Percentiles rank a stretch among this genome's conserved stretches.
Conservation (phyloP, 306 rosid species). For the Alnus glutinosa region DNA sequence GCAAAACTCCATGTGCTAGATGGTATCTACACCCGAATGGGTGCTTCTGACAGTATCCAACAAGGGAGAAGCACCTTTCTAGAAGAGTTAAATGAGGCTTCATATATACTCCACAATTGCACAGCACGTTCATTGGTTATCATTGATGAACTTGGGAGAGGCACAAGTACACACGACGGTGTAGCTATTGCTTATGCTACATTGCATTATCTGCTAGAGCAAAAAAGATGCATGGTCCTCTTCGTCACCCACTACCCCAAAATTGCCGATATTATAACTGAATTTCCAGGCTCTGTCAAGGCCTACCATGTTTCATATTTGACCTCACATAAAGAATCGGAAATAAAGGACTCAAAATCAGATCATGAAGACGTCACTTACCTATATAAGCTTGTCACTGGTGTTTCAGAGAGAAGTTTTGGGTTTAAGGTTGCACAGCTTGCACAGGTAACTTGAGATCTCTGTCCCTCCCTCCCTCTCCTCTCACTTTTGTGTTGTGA, state of each 20-base stretch:
- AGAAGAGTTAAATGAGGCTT: conserved; percentile 85
- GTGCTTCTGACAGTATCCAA: conserved; percentile 95
- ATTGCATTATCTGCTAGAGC: conserved; percentile 67
- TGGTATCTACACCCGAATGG: conserved; percentile 90
- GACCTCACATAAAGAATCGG: conserved; percentile 47
- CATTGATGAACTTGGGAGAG: conserved; percentile 97
- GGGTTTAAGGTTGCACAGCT: conserved; percentile 95
- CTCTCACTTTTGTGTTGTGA: neutral
- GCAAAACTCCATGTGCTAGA: conserved; percentile 81
- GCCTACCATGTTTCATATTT: conserved; percentile 86
- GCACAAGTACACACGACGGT: conserved; percentile 95
- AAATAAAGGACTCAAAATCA: conserved; percentile 23
- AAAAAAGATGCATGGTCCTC: conserved; percentile 76
- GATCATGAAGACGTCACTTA: conserved; percentile 70
- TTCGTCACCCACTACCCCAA: conserved; percentile 92
- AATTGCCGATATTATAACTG: conserved; percentile 59
- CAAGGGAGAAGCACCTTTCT: conserved; percentile 93
- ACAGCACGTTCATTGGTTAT: conserved; percentile 71
- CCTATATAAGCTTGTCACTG: conserved; percentile 82
- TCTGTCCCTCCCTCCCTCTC: conserved; percentile 9
- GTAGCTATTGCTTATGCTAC: conserved; percentile 91
- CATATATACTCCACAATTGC: conserved; percentile 73
- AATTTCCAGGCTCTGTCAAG: conserved; percentile 75
- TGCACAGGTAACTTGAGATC: conserved; percentile 66
- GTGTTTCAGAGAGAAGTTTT: conserved; percentile 81